Percentiles rank a stretch among this genome's conserved stretches.
Conservation (phyloP, 2,329 filamentous ascomycete genomes). For the Pyricularia sp. region DNA sequence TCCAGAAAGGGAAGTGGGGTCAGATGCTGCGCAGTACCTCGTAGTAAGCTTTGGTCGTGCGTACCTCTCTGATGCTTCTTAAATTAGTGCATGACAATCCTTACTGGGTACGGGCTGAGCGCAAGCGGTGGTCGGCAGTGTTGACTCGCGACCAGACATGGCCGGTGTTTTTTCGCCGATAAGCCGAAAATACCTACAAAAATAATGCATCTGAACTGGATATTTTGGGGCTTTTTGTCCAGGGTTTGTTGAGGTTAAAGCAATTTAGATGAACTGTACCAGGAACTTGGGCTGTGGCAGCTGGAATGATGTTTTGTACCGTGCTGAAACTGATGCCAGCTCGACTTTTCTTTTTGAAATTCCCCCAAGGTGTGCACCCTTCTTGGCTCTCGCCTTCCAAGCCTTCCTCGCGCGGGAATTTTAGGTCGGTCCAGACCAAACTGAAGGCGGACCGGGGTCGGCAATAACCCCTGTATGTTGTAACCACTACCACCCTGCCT, state of each 20-base stretch:
- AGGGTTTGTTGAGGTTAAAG: not conserved
- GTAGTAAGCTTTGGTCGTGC: not conserved
- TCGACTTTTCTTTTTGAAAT: not conserved
- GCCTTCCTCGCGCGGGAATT: no score
- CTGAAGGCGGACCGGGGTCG: not conserved
- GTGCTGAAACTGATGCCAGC: not conserved
- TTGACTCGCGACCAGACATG: not conserved
- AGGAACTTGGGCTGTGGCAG: not conserved
- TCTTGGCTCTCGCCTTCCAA: not conserved
- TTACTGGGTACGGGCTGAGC: not conserved
- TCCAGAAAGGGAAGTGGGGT: not conserved
- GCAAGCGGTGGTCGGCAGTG: not conserved
- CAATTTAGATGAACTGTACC: not conserved
- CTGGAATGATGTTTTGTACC: not conserved
- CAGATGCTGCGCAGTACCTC: not conserved
- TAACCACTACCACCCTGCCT: not conserved
- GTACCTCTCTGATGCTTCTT: not conserved
- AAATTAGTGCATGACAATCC: not conserved
- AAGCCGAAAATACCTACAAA: not conserved
- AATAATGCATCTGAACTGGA: not conserved
- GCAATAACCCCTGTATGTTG: not conserved
- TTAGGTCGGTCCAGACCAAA: no score
- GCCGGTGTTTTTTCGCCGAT: not conserved
- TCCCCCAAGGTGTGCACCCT: not conserved
- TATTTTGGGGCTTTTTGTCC: no score